Percentiles rank a stretch among this genome's conserved stretches.
Evolutionary conservation across 1,284 basidiomycete genomes (phyloP).

Genomic region (Pseudozyma sp.): DNA sequence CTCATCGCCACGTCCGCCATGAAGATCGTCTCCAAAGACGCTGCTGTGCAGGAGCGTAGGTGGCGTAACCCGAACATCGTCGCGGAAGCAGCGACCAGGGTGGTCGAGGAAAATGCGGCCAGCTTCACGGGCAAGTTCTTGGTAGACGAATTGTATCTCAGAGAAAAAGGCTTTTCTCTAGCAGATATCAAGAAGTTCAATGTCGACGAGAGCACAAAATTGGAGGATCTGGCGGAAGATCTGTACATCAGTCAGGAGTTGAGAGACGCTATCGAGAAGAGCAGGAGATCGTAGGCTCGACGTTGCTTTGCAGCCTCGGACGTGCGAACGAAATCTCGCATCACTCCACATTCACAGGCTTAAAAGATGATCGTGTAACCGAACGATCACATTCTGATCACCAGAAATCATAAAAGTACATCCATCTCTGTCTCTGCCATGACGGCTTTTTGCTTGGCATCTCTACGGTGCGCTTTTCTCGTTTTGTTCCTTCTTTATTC

Average conservation of each 20-base stretch:
- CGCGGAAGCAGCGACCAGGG: constrained; percentile 59
- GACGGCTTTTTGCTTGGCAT: not conserved
- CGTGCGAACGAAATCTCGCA: too few relatives aligned
- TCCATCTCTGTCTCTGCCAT: not conserved
- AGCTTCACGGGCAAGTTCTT: constrained; percentile 50
- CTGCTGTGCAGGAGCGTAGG: constrained; percentile 42
- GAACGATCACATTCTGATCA: too few relatives aligned
- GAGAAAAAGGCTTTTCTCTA: constrained; percentile 43
- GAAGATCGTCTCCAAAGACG: constrained; percentile 57
- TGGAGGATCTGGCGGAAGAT: constrained; percentile 59
- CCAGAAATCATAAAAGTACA: constrained; percentile 11
- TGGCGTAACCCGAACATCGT: constrained; percentile 62
- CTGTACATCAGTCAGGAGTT: constrained; percentile 63
- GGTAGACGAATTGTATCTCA: constrained; percentile 66
- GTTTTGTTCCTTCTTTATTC: constrained; percentile 38
- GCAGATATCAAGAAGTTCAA: constrained; percentile 43
- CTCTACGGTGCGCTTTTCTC: constrained; percentile 7
- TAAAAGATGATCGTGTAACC: too few relatives aligned
- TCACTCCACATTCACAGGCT: too few relatives aligned
- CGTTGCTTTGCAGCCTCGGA: too few relatives aligned
- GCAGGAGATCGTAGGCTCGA: not conserved
- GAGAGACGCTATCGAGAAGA: constrained; percentile 46
- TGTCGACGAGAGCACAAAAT: constrained; percentile 28
- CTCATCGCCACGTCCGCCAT: constrained; percentile 61
- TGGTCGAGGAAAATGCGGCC: constrained; percentile 52